phyloP scores from a whole-genome alignment of 805 yeast species.

The Suhomyces sp. region DNA sequence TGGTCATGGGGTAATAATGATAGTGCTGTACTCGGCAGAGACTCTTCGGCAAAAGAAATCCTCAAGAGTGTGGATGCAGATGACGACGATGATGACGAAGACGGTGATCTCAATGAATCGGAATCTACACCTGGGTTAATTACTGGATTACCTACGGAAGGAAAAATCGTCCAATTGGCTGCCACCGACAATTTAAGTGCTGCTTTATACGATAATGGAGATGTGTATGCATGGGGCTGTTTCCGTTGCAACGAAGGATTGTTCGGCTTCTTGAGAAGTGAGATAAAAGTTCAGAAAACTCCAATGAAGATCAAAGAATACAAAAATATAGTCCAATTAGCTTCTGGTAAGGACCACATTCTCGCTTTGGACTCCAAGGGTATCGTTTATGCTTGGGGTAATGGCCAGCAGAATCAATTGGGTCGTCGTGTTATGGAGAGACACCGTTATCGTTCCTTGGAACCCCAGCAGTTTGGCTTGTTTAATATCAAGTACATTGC shows the following conservation, averaged over 20 bases:
- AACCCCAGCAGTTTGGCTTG: constrained; percentile 81
- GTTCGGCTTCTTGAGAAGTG: constrained; percentile 68
- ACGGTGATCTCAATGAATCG: constrained; percentile 80
- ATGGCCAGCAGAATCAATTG: constrained; percentile 88
- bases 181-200: constrained; percentile 93
- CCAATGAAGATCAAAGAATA: constrained; percentile 66
- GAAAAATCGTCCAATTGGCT: constrained; percentile 70
- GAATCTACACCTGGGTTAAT: constrained; percentile 89
- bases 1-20: constrained; percentile 99
- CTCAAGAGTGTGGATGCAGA: constrained; percentile 63
- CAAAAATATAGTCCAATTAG: constrained; percentile 73
- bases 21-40: constrained; percentile 86
- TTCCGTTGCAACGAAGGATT: constrained; percentile 92
- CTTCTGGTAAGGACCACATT: constrained; percentile 91
- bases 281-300: constrained; percentile 56
- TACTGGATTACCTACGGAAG: constrained; percentile 55
- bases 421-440: constrained; percentile 84
- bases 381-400: constrained; percentile 94
- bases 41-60: constrained; percentile 63
- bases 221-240: constrained; percentile 97
- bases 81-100: constrained; percentile 55
- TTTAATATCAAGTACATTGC: constrained; percentile 77
- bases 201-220: constrained; percentile 74
- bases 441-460: constrained; percentile 67
- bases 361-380: constrained; percentile 83